Evolutionary conservation across 139 green algal species (phyloP).

Genomic region (Chlorella sp.): DNA sequence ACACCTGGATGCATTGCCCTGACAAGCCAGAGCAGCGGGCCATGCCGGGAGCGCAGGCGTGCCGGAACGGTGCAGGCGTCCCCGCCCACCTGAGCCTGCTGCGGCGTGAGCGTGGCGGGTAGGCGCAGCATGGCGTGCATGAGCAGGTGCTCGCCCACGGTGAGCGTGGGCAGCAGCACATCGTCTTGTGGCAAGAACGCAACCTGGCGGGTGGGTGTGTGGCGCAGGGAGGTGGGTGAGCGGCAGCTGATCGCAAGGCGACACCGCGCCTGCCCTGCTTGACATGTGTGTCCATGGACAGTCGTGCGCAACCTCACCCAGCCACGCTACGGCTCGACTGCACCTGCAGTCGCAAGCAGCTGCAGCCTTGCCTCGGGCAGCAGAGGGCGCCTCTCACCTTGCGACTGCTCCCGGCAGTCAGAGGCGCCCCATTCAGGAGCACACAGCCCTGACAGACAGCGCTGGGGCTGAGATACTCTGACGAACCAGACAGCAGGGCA

Average conservation of each 20-base stretch:
- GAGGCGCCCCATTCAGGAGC: slow-evolving; percentile 22
- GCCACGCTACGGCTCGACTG: too few relatives aligned
- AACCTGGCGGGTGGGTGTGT: background rate
- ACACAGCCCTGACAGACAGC: slow-evolving; percentile 4
- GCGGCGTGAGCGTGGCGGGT: background rate
- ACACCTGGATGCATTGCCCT: too few relatives aligned
- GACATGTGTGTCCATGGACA: too few relatives aligned
- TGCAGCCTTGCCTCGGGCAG: too few relatives aligned
- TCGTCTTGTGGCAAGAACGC: slow-evolving; percentile 67
- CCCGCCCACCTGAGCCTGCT: background rate
- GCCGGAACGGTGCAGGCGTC: too few relatives aligned
- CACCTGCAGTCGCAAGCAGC: too few relatives aligned
- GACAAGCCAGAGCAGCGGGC: background rate
- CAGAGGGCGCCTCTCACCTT: too few relatives aligned
- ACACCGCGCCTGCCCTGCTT: too few relatives aligned
- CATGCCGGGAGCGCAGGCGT: too few relatives aligned
- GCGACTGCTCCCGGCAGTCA: background rate
- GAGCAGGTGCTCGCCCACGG: slow-evolving; percentile 69
- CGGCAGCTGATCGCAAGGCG: background rate
- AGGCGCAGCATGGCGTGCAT: slow-evolving; percentile 61
- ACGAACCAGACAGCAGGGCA: slow-evolving; percentile 47
- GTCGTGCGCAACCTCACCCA: too few relatives aligned
- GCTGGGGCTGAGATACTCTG: background rate
- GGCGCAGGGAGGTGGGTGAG: too few relatives aligned
- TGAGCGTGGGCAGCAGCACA: slow-evolving; percentile 68